These are phyloP conservation scores for Talaromyces nanjingensis DNA, from an alignment of 495 filamentous ascomycete genomes.

Conservation along the genomic window DNA sequence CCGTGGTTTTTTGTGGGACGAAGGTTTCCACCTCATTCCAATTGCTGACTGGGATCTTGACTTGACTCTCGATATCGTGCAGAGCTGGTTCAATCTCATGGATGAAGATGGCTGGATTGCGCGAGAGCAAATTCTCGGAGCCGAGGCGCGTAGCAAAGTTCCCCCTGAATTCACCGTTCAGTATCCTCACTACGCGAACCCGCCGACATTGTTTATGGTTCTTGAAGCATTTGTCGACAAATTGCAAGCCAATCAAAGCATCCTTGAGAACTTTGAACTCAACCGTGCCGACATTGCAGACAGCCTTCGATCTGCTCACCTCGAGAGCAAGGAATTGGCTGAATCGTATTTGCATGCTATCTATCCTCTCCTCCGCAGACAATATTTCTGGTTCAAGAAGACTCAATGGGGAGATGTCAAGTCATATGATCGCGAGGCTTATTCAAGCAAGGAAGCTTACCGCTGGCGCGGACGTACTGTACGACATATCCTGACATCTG, in stretches of 20 bases:
- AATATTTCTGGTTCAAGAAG: slow-evolving; percentile 90
- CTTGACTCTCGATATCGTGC: slow-evolving; percentile 85
- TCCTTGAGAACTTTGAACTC: slow-evolving; percentile 15
- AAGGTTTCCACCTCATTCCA: slow-evolving; percentile 92
- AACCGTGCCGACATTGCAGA: slow-evolving; percentile 20
- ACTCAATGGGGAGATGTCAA: slow-evolving; percentile 89
- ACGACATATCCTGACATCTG: slow-evolving; percentile 83
- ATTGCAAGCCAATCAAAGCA: slow-evolving; percentile 40
- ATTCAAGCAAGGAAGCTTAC: slow-evolving; percentile 82
- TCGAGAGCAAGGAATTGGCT: slow-evolving; percentile 61
- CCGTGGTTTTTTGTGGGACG: slow-evolving; percentile 94
- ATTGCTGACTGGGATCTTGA: slow-evolving; percentile 91
- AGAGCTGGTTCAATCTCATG: slow-evolving; percentile 93
- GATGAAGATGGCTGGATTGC: slow-evolving; percentile 98
- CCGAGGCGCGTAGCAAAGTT: slow-evolving; percentile 94
- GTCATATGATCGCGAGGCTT: slow-evolving; percentile 80
- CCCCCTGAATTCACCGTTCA: slow-evolving; percentile 92
- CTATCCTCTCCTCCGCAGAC: slow-evolving; percentile 86
- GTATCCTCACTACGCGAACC: slow-evolving; percentile 97
- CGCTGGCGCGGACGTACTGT: slow-evolving; percentile 90
- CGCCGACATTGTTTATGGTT: slow-evolving; percentile 91
- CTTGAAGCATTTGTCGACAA: slow-evolving; percentile 77
- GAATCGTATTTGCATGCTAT: slow-evolving; percentile 68
- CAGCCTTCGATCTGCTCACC: slow-evolving; percentile 47
- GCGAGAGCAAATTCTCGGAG: slow-evolving; percentile 89